Percentiles rank a stretch among this genome's conserved stretches.
Evolutionary conservation across 2,329 filamentous ascomycete genomes (phyloP).

Genomic region (Xylaria arbuscula): DNA sequence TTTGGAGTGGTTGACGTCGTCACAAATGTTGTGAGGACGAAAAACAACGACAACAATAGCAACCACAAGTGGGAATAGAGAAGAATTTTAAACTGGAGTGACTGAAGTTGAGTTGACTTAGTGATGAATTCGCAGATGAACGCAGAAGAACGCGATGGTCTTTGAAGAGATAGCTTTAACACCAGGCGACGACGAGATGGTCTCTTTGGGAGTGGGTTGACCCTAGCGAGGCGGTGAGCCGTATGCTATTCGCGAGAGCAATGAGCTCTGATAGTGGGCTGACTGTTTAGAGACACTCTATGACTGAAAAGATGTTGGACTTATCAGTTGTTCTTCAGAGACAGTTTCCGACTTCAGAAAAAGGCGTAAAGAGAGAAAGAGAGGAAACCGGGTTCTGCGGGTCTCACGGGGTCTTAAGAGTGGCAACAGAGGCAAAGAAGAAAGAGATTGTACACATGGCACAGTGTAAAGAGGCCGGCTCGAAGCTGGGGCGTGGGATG

Average conservation of each 20-base stretch:
- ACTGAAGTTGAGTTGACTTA: constrained; percentile 30
- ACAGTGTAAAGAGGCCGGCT: constrained; percentile 37
- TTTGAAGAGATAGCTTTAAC: constrained; percentile 22
- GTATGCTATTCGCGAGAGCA: constrained; percentile 43
- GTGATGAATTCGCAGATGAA: constrained; percentile 22
- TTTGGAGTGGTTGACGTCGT: constrained; percentile 39
- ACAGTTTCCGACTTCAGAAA: constrained; percentile 35
- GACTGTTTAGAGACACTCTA: constrained; percentile 36
- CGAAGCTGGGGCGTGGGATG: constrained; percentile 37
- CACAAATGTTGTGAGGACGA: constrained; percentile 38
- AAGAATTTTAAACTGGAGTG: constrained; percentile 18
- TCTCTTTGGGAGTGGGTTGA: constrained; percentile 37
- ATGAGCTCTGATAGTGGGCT: constrained; percentile 37
- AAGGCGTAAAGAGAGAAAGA: constrained; percentile 39
- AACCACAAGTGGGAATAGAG: constrained; percentile 10
- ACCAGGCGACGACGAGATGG: constrained; percentile 22
- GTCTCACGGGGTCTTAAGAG: constrained; percentile 38
- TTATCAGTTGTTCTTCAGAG: constrained; percentile 28
- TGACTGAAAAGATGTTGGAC: constrained; percentile 19
- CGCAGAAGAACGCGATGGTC: constrained; percentile 19
- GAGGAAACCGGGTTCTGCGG: constrained; percentile 39
- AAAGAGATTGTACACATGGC: constrained; percentile 29
- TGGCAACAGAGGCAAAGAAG: constrained; percentile 30
- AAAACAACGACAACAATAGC: constrained; percentile 11
- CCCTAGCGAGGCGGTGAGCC: constrained; percentile 38